phyloP scores from a whole-genome alignment of 2,329 filamentous ascomycete genomes.

The Arthrobotrys sinensis region DNA sequence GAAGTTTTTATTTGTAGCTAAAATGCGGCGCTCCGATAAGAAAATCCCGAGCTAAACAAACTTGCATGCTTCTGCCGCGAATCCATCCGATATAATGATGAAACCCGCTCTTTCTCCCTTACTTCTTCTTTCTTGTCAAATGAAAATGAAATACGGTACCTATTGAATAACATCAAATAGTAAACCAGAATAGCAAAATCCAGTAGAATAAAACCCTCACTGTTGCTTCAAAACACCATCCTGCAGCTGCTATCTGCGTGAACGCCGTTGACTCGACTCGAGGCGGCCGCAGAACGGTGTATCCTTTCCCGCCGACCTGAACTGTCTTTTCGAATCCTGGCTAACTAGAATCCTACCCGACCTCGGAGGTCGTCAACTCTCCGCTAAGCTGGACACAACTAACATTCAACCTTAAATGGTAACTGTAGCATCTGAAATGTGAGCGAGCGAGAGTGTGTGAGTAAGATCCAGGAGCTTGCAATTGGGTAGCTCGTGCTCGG shows the following conservation, averaged over 20 bases:
- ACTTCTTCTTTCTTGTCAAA: not conserved
- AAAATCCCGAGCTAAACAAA: conserved; percentile 41
- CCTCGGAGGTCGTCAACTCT: conserved; percentile 46
- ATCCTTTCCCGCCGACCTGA: too few species aligned
- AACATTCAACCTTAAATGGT: not conserved
- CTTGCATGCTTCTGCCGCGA: conserved; percentile 12
- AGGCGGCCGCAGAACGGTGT: too few species aligned
- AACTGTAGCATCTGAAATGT: conserved; percentile 1
- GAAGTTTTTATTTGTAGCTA: conserved; percentile 59
- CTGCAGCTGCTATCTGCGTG: too few species aligned
- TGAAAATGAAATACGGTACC: too few species aligned
- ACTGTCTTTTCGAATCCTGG: not conserved
- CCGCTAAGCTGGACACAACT: conserved; percentile 9
- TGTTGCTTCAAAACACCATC: too few species aligned
- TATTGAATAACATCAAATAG: too few species aligned
- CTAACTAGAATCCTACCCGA: conserved; percentile 29
- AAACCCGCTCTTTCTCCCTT: conserved; percentile 20
- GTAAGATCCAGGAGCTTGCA: conserved; percentile 1
- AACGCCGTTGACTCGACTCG: too few species aligned
- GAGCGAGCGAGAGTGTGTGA: not conserved
- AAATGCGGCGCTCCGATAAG: conserved; percentile 52
- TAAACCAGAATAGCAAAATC: too few species aligned
- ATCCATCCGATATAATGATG: conserved; percentile 34
- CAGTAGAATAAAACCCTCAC: too few species aligned
- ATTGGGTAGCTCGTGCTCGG: conserved; percentile 1